Percentiles rank a stretch among this genome's conserved stretches.
Evolutionary conservation across 2,329 filamentous ascomycete species (phyloP).

Genomic region (Fusarium albidum): DNA sequence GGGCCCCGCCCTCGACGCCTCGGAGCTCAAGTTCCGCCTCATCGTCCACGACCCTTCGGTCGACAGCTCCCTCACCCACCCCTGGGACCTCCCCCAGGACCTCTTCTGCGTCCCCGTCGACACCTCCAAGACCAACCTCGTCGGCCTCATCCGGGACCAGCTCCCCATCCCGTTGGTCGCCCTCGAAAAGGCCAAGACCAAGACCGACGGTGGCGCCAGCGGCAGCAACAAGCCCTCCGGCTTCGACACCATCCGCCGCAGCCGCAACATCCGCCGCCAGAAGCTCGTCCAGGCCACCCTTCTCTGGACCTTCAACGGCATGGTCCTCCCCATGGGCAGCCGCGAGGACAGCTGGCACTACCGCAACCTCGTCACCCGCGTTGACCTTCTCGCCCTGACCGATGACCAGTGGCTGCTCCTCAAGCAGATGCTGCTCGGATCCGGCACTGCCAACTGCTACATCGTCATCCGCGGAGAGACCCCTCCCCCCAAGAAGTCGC

Average conservation of each 20-base stretch:
- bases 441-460: conserved; percentile 37
- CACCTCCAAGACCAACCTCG: conserved; percentile 37
- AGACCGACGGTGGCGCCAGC: conserved; percentile 1
- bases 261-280: conserved; percentile 17
- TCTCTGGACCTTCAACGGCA: conserved; percentile 38
- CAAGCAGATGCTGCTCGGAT: conserved; percentile 40
- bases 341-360: conserved; percentile 40
- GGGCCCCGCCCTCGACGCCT: neutral
- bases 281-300: conserved; percentile 33
- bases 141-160: conserved; percentile 33
- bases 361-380: conserved; percentile 37
- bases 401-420: conserved; percentile 40
- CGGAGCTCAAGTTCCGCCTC: conserved; percentile 37
- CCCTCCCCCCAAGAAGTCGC: conserved; percentile 9
- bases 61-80: conserved; percentile 37
- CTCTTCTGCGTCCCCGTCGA: conserved; percentile 27
- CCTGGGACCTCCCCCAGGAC: conserved; percentile 34
- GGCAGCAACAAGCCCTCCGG: too few relatives aligned
- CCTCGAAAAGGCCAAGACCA: neutral
- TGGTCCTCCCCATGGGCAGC: conserved; percentile 32
- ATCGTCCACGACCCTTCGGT: conserved; percentile 32
- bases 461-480: conserved; percentile 35
- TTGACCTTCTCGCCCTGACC: conserved; percentile 35
- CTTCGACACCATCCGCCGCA: conserved; percentile 10
- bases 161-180: conserved; percentile 14